These are phyloP conservation scores for Holtermannia corniformis DNA, from an alignment of 768 basidiomycete species.

Conservation along the genomic window DNA sequence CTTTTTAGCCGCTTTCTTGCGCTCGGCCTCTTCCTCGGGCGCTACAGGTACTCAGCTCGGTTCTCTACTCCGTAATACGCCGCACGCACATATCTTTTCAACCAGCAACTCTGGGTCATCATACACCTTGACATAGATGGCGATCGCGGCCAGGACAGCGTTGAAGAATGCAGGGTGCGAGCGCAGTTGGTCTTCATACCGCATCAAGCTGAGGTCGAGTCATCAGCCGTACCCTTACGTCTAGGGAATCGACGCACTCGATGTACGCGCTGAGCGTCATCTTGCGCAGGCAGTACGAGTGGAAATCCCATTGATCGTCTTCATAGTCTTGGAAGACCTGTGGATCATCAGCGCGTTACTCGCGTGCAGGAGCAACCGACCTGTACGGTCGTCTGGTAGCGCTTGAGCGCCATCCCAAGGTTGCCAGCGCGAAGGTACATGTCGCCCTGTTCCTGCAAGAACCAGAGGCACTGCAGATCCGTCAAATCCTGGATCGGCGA, in stretches of 20 bases:
- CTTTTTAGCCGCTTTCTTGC: constrained; percentile 39
- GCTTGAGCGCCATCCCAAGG: constrained; percentile 71
- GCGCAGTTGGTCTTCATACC: constrained; percentile 71
- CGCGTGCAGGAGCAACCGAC: constrained; percentile 7
- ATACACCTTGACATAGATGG: constrained; percentile 45
- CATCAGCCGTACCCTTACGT: background rate
- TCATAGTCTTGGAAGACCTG: constrained; percentile 78
- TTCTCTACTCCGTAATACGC: too few species aligned
- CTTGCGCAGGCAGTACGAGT: constrained; percentile 83
- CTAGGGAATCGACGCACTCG: constrained; percentile 56
- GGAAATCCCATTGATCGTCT: constrained; percentile 97
- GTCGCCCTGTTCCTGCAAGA: constrained; percentile 71
- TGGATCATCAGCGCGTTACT: background rate
- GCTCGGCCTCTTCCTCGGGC: constrained; percentile 39
- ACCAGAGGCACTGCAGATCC: constrained; percentile 92
- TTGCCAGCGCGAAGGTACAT: constrained; percentile 58
- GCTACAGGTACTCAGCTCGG: too few species aligned
- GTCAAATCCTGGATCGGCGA: constrained; percentile 70
- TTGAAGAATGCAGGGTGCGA: constrained; percentile 67
- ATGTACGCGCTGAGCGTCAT: constrained; percentile 77
- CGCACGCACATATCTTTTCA: constrained; percentile 27
- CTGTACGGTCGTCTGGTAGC: constrained; percentile 62
- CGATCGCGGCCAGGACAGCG: constrained; percentile 61
- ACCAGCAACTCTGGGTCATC: constrained; percentile 35
- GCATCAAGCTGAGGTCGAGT: constrained; percentile 51